Conservation (phyloP, 1,284 basidiomycete species). For the Phellopilus nigrolimitatus region DNA sequence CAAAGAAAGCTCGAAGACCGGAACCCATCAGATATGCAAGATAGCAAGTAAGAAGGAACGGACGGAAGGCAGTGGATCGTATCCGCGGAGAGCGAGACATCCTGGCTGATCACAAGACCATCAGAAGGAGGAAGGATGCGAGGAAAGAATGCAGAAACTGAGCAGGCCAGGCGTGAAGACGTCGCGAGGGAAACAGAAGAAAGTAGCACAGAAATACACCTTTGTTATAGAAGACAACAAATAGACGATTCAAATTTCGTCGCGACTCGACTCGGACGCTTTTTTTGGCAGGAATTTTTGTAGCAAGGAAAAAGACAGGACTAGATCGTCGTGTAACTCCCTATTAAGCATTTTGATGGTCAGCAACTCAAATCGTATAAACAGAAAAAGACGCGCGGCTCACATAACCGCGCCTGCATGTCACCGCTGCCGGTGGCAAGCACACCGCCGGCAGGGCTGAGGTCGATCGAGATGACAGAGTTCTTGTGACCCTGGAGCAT, state of each 20-base stretch:
- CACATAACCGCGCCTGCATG: slow-evolving; percentile 78
- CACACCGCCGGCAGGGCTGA: slow-evolving; percentile 69
- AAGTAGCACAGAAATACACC: background rate
- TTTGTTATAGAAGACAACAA: slow-evolving; percentile 8
- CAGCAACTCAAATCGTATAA: background rate
- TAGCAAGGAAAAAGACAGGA: background rate
- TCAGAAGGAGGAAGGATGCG: too few species aligned
- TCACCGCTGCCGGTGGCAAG: slow-evolving; percentile 88
- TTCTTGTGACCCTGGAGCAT: slow-evolving; percentile 91
- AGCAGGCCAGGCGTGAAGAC: too few species aligned
- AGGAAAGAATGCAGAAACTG: too few species aligned
- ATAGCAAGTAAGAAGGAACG: too few species aligned
- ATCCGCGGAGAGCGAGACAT: too few species aligned
- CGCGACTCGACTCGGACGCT: too few species aligned
- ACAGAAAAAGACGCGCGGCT: slow-evolving; percentile 2
- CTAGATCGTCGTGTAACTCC: slow-evolving; percentile 10
- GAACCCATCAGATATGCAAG: too few species aligned
- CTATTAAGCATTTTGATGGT: background rate
- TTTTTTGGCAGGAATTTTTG: background rate
- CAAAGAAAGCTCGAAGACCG: too few species aligned
- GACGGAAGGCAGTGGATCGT: too few species aligned
- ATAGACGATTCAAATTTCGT: background rate
- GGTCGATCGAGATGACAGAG: slow-evolving; percentile 85
- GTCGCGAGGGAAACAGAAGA: background rate
- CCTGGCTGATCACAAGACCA: too few species aligned